A percentile compares a stretch with the other conserved stretches of the same genome.
Conservation (phyloP, 2,329 filamentous ascomycete genomes). For the Botrytis aclada region DNA sequence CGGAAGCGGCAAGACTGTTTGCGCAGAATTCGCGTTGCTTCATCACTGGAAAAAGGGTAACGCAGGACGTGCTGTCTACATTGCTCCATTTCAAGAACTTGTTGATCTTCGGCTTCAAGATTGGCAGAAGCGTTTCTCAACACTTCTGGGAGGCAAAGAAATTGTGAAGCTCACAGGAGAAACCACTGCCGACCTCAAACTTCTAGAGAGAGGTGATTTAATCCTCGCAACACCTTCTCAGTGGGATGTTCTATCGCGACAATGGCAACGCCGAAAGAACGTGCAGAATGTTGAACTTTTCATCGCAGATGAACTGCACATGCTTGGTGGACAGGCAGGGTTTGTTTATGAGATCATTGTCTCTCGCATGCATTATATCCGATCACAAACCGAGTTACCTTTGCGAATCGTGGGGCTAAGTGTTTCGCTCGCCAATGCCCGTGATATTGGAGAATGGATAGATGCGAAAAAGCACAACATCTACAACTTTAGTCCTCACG, state of each 20-base stretch:
- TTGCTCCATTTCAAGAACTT: constrained; percentile 92
- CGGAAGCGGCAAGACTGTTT: constrained; percentile 94
- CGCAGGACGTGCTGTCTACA: constrained; percentile 80
- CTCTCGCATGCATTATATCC: constrained; percentile 97
- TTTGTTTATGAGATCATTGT: constrained; percentile 95
- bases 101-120: constrained; percentile 78
- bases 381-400: constrained; percentile 77
- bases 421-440: constrained; percentile 87
- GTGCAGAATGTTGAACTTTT: constrained; percentile 87
- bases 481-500: constrained; percentile 95
- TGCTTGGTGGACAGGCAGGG: constrained; percentile 81
- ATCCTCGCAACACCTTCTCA: constrained; percentile 89
- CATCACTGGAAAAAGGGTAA: constrained; percentile 77
- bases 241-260: constrained; percentile 93
- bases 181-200: constrained; percentile 82
- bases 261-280: constrained; percentile 96
- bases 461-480: constrained; percentile 97
- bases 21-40: constrained; percentile 89
- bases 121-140: constrained; percentile 75
- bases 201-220: constrained; percentile 82
- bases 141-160: constrained; percentile 76
- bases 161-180: constrained; percentile 94
- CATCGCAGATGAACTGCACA: constrained; percentile 92
- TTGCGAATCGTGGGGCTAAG: constrained; percentile 87
- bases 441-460: constrained; percentile 96